phyloP scores from a whole-genome alignment of 176 grass and related monocot genomes.

The Sorghum bicolor region Sorghum_bicolor_NCBIv3 NC_012878.2:57924001-57924500 shows the following conservation, averaged over 20 bases:
- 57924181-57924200: neutral
- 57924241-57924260: neutral
- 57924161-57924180: neutral
- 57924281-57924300: neutral
- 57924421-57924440: neutral
- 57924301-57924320: neutral
- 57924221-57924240: neutral
- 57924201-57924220: neutral
- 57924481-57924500: neutral
- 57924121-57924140: constrained; percentile 62
- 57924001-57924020: constrained; percentile 98
- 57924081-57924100: constrained; percentile 82
- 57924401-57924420: neutral
- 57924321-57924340: neutral
- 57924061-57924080: constrained; percentile 47
- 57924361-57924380: neutral
- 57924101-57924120: constrained; percentile 96
- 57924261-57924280: no score
- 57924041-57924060: constrained; percentile 88
- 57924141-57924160: neutral
- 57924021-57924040: constrained; percentile 99
- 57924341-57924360: neutral
- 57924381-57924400: neutral
- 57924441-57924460: neutral
- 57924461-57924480: neutral